A percentile compares a stretch with the other conserved stretches of the same genome.
These are phyloP conservation scores for Apostasia ramifera DNA, from an alignment of 106 monocot species.

Conservation along the genomic window DNA sequence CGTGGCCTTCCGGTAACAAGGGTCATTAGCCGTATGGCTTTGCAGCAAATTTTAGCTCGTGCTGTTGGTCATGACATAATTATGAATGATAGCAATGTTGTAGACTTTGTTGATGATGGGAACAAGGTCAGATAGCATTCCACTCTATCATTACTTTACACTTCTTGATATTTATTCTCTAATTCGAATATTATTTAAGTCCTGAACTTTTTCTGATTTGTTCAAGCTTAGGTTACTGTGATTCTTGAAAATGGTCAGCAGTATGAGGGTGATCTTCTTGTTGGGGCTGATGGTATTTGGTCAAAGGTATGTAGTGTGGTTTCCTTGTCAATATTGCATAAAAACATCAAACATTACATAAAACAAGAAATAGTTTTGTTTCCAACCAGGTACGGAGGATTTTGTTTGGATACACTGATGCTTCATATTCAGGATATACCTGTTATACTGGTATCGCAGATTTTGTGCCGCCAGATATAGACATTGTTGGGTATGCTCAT, in stretches of 20 bases:
- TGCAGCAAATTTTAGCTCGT: slow-evolving; percentile 80
- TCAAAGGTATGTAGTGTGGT: slow-evolving; percentile 48
- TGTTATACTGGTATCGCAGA: slow-evolving; percentile 99
- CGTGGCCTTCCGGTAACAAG: slow-evolving; percentile 93
- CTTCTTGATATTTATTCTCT: too few species aligned
- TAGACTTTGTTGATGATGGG: slow-evolving; percentile 86
- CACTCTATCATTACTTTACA: too few species aligned
- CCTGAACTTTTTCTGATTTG: too few species aligned
- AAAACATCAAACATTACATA: not conserved
- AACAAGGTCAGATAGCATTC: slow-evolving; percentile 44
- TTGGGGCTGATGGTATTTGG: slow-evolving; percentile 98
- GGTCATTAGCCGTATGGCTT: slow-evolving; percentile 91
- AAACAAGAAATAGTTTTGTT: not conserved
- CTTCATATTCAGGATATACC: slow-evolving; percentile 88
- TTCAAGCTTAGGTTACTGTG: slow-evolving; percentile 61
- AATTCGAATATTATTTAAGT: too few species aligned
- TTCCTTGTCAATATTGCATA: not conserved
- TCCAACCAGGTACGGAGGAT: slow-evolving; percentile 58
- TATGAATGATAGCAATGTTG: slow-evolving; percentile 75
- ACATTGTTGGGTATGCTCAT: slow-evolving; percentile 75
- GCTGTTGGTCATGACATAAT: slow-evolving; percentile 81
- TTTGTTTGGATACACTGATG: slow-evolving; percentile 71
- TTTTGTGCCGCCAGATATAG: slow-evolving; percentile 96
- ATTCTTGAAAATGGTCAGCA: slow-evolving; percentile 72
- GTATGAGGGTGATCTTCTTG: slow-evolving; percentile 88